phyloP scores from a whole-genome alignment of 306 rosid genomes.

The Medicago truncatula region DNA sequence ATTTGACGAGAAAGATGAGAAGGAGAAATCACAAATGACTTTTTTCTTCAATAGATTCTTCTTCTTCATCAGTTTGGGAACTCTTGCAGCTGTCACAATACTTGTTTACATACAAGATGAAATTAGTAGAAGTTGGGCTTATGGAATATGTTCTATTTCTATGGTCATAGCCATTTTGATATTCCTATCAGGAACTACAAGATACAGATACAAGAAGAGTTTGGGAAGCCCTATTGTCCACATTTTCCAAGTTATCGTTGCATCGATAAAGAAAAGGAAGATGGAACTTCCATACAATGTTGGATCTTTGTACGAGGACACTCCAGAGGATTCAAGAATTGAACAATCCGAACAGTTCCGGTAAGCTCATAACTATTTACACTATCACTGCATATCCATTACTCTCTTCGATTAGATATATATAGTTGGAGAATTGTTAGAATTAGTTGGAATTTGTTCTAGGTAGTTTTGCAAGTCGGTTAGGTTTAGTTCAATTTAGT shows the following conservation, averaged over 20 bases:
- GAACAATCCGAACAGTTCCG: conserved; percentile 67
- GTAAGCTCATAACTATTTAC: conserved; percentile 40
- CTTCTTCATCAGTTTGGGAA: conserved; percentile 78
- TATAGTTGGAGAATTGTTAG: neutral
- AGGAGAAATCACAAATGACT: conserved; percentile 82
- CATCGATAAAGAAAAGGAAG: conserved; percentile 69
- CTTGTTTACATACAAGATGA: conserved; percentile 90
- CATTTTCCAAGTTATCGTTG: conserved; percentile 73
- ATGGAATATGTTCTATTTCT: conserved; percentile 76
- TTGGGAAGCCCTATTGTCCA: conserved; percentile 87
- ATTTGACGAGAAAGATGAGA: conserved; percentile 84
- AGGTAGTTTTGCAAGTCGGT: neutral
- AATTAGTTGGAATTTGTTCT: too few relatives aligned
- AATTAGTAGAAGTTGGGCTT: conserved; percentile 84
- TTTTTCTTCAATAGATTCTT: conserved; percentile 87
- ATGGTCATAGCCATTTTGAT: conserved; percentile 63
- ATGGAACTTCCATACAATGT: conserved; percentile 54
- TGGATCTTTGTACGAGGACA: conserved; percentile 65
- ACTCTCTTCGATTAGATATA: neutral
- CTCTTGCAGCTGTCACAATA: conserved; percentile 83
- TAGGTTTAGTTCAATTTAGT: neutral
- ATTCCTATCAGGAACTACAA: conserved; percentile 64
- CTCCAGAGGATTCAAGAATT: conserved; percentile 68
- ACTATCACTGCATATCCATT: neutral
- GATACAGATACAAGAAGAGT: conserved; percentile 77